A percentile compares a stretch with the other conserved stretches of the same genome.
phyloP scores from a whole-genome alignment of 2,329 filamentous ascomycete species.

The Conoideocrella luteorostrata region DNA sequence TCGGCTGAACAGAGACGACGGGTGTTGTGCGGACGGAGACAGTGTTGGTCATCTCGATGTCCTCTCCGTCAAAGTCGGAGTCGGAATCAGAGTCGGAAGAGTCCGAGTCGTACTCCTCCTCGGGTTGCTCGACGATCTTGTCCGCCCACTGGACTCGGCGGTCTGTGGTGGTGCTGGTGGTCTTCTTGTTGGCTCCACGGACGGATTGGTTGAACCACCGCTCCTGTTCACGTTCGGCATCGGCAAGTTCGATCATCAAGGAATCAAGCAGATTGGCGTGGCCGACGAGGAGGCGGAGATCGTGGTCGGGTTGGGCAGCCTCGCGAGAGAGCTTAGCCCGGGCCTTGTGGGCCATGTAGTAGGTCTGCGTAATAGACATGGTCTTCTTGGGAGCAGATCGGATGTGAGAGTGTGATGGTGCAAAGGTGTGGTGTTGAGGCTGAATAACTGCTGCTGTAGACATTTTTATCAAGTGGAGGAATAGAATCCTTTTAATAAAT shows the following conservation, averaged over 20 bases:
- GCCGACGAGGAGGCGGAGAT: constrained; percentile 90
- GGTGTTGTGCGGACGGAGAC: constrained; percentile 40
- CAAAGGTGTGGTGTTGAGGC: constrained; percentile 17
- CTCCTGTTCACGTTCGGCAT: constrained; percentile 93
- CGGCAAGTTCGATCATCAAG: constrained; percentile 85
- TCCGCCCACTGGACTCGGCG: constrained; percentile 86
- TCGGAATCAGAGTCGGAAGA: constrained; percentile 41
- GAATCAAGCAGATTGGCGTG: constrained; percentile 97
- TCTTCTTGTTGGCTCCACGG: constrained; percentile 56
- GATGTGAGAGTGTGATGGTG: constrained; percentile 19
- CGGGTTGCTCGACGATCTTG: constrained; percentile 63
- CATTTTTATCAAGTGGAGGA: constrained; percentile 19
- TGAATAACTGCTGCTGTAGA: constrained; percentile 21
- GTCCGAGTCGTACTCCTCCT: constrained; percentile 60
- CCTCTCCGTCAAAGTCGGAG: constrained; percentile 45
- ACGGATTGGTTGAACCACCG: constrained; percentile 97
- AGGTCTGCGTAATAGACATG: constrained; percentile 98
- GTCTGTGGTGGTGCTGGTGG: constrained; percentile 43
- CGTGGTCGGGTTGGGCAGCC: constrained; percentile 84
- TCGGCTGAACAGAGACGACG: constrained; percentile 17
- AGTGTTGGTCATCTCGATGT: constrained; percentile 49
- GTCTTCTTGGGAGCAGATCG: constrained; percentile 56
- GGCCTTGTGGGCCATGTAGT: constrained; percentile 96
- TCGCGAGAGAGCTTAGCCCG: constrained; percentile 92
- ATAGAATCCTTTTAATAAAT: constrained; percentile 3